Conservation (phyloP, 805 yeast species). For the Metschnikowia aberdeeniae region DNA sequence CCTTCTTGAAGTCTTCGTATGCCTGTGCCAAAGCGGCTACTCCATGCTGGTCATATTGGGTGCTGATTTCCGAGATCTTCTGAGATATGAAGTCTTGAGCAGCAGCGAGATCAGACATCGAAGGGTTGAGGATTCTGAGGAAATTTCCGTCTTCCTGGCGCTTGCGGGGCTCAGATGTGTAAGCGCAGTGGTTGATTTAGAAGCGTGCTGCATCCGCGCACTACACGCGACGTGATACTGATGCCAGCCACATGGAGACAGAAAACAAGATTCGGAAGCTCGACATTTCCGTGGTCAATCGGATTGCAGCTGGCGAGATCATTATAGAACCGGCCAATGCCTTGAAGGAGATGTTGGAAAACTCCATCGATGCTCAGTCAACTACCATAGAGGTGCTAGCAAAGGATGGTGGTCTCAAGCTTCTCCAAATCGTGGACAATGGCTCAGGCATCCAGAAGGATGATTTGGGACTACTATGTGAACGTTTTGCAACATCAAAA, state of each 20-base stretch:
- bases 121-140: neutral
- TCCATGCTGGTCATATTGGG: slow-evolving; percentile 11
- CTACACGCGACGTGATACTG: neutral
- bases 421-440: slow-evolving; percentile 84
- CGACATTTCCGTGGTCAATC: slow-evolving; percentile 71
- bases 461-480: slow-evolving; percentile 79
- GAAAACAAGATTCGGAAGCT: slow-evolving; percentile 31
- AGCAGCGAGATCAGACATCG: neutral
- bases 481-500: slow-evolving; percentile 90
- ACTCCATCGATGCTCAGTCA: slow-evolving; percentile 83
- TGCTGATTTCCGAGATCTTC: slow-evolving; percentile 9
- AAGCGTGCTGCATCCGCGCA: neutral
- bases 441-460: slow-evolving; percentile 75
- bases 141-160: neutral
- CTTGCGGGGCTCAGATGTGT: neutral
- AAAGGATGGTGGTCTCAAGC: slow-evolving; percentile 89
- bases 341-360: slow-evolving; percentile 86
- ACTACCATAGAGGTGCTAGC: slow-evolving; percentile 70
- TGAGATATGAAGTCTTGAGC: slow-evolving; percentile 10
- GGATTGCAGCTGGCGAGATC: slow-evolving; percentile 97
- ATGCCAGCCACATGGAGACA: neutral
- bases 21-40: slow-evolving; percentile 14
- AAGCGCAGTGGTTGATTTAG: neutral
- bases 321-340: slow-evolving; percentile 94
- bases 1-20: slow-evolving; percentile 27